Evolutionary conservation across 345 rosid species (phyloP).

Genomic region (Ricinus communis): DNA sequence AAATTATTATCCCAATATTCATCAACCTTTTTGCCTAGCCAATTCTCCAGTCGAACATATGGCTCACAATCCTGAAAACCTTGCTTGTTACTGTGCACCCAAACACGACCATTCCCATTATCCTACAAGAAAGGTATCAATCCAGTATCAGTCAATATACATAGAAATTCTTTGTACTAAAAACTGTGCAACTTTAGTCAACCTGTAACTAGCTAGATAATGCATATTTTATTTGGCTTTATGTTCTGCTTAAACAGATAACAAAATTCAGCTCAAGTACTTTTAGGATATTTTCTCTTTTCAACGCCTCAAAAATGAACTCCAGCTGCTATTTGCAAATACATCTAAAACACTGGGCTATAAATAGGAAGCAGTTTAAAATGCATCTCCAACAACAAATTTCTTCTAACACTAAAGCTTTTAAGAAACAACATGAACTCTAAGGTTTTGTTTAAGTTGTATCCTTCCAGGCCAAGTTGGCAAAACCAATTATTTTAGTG

Average conservation of each 20-base stretch:
- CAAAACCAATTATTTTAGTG: background rate
- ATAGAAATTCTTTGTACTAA: background rate
- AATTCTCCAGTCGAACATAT: slow-evolving; percentile 32
- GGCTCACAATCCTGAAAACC: slow-evolving; percentile 39
- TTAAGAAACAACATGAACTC: background rate
- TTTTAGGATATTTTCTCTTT: too few species aligned
- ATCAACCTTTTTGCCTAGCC: slow-evolving; percentile 34
- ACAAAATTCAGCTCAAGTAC: too few species aligned
- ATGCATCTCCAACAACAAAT: too few species aligned
- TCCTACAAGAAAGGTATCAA: slow-evolving; percentile 9
- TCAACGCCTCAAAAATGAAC: too few species aligned
- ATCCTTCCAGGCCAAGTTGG: background rate
- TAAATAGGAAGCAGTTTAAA: background rate
- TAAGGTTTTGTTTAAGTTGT: background rate
- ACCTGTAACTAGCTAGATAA: too few species aligned
- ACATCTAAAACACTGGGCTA: background rate
- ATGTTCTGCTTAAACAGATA: too few species aligned
- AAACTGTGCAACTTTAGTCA: background rate
- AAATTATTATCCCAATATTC: slow-evolving; percentile 31
- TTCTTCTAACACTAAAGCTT: too few species aligned
- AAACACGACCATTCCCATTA: slow-evolving; percentile 26
- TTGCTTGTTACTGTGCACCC: slow-evolving; percentile 38
- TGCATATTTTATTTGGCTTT: too few species aligned
- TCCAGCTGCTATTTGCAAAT: too few species aligned
- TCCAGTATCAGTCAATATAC: background rate